Evolutionary conservation across 2,329 filamentous ascomycete species (phyloP).

Genomic region (Trichoderma gracile): DNA sequence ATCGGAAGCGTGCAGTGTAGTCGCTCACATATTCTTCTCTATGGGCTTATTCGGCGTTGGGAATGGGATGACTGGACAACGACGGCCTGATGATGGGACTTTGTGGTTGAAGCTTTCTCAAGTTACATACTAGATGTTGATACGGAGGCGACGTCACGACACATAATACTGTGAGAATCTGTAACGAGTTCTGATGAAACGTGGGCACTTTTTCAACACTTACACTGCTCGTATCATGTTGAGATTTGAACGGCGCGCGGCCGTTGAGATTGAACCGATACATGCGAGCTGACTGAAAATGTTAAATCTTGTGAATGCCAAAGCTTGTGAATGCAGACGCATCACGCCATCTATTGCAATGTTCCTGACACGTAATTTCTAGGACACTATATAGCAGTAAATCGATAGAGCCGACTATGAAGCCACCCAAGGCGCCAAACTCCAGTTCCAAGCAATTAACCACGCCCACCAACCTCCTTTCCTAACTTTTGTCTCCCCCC

Average conservation of each 20-base stretch:
- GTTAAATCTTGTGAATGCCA: not conserved
- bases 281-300: not conserved
- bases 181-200: conserved; percentile 9
- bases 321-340: not conserved
- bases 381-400: conserved; percentile 23
- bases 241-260: not conserved
- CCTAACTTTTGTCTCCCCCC: not conserved
- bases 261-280: not conserved
- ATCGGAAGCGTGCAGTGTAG: not conserved
- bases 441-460: conserved; percentile 32
- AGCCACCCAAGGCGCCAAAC: conserved; percentile 39
- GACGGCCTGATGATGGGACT: conserved; percentile 11
- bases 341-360: conserved; percentile 11
- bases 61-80: conserved; percentile 3
- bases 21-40: not conserved
- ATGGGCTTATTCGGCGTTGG: conserved; percentile 13
- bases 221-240: not conserved
- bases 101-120: not conserved
- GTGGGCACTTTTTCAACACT: not conserved
- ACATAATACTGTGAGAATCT: conserved; percentile 13
- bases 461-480: not conserved
- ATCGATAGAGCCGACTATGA: conserved; percentile 25
- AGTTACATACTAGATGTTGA: not conserved
- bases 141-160: not conserved
- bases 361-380: conserved; percentile 7